These are phyloP conservation scores for Lavandula angustifolia DNA, from an alignment of 257 asterid species.

Conservation along the genomic window DNA sequence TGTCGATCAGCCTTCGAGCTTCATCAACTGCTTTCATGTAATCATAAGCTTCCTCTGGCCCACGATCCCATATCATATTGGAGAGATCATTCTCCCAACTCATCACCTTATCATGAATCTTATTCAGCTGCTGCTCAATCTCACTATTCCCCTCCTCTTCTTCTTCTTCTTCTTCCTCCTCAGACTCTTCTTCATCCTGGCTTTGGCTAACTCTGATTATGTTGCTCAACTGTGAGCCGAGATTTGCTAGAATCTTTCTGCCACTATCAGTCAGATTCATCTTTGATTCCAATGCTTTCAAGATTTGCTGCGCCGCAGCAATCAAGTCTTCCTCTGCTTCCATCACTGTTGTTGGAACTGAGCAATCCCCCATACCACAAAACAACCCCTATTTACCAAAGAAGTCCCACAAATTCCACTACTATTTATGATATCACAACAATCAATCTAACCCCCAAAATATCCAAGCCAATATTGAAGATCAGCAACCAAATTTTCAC, in stretches of 20 bases:
- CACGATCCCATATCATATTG: constrained; percentile 74
- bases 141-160: constrained; percentile 47
- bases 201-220: constrained; percentile 41
- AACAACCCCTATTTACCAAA: constrained; percentile 19
- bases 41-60: constrained; percentile 64
- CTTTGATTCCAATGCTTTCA: constrained; percentile 55
- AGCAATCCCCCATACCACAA: constrained; percentile 61
- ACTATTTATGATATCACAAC: background rate
- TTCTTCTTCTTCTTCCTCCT: constrained; percentile 27
- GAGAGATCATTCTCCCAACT: constrained; percentile 70
- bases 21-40: constrained; percentile 73
- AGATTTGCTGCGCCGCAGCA: constrained; percentile 61
- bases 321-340: constrained; percentile 76
- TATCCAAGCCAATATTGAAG: constrained; percentile 19
- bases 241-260: constrained; percentile 64
- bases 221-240: constrained; percentile 60
- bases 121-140: constrained; percentile 58
- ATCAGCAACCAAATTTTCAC: background rate
- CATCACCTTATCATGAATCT: constrained; percentile 61
- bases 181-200: constrained; percentile 23
- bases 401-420: constrained; percentile 14
- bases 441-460: constrained; percentile 25
- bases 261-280: constrained; percentile 53
- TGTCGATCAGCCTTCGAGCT: constrained; percentile 56
- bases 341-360: constrained; percentile 39